Base-by-base conservation (phyloP, 1,139 yeast genomes). In the Suhomyces guaymorum region DNA sequence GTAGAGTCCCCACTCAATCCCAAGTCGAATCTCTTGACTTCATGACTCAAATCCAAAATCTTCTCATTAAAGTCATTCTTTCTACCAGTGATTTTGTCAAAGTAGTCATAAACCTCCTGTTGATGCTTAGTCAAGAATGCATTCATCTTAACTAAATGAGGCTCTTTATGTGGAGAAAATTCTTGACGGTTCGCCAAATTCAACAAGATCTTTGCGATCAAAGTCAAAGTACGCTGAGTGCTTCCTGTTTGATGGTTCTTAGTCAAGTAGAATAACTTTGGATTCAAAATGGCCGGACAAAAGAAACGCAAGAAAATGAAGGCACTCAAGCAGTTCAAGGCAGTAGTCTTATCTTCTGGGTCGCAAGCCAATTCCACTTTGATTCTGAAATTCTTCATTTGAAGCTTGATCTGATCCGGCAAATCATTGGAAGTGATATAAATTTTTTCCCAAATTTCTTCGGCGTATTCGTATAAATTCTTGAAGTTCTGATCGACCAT, bases 201-300 rank as follows among this genome's bases (percentile, higher is more conserved):
- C 55, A 89, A 75, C 27, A 90, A 57, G 15, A 87, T 72, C 53
- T 92, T 92, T n/a, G 97, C 88, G 11, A 89, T 66, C 27, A 89
- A 61, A 0, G 96, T 87, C 35, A 90, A 61, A 0, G 96, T 83
- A 39, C 95, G 70, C 49, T 88, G 92, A 1, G 81, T 71, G 13
- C 69, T 68, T 1, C 89, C 87, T 8, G 80, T 71, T 40, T 88
- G 88, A 50, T 85, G 92, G 30, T 75, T 70, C 38, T 77, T 74
- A 1, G 88, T 77, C 32, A 92, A 66, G 43, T 82, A 80, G 55
- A 88, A 89, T 30, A 88, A 60, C 51, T 88, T 88, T 0, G 97
- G 97, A 51, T 88, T 89, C 50, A 92, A 64, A 26, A 92, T 76
- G 0, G 96, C 96, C 0, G 97, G 97, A 52, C 96, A 90, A 48